These are phyloP conservation scores for Bathelium albidoporum DNA, from an alignment of 495 filamentous ascomycete species.

Conservation along the genomic window DNA sequence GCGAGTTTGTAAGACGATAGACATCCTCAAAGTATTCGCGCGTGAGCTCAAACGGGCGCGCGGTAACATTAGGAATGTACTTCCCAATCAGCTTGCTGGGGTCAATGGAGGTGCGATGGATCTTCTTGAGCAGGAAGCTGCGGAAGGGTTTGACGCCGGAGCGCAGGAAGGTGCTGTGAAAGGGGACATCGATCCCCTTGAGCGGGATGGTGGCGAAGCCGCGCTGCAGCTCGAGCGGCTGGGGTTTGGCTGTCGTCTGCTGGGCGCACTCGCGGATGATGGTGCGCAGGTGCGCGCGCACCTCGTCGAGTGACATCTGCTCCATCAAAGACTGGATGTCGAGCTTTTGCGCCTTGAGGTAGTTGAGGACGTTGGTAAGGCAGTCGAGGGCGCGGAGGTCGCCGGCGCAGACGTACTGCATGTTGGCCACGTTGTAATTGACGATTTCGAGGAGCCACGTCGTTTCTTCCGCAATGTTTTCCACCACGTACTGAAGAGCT, in stretches of 20 bases:
- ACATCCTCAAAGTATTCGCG: slow-evolving; percentile 99
- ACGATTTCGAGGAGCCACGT: slow-evolving; percentile 96
- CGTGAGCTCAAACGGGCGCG: slow-evolving; percentile 84
- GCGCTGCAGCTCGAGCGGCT: slow-evolving; percentile 76
- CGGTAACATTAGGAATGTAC: slow-evolving; percentile 98
- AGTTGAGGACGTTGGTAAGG: slow-evolving; percentile 85
- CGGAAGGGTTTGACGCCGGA: slow-evolving; percentile 98
- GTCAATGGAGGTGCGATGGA: slow-evolving; percentile 96
- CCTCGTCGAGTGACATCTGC: slow-evolving; percentile 67
- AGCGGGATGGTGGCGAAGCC: slow-evolving; percentile 96
- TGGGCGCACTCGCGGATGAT: slow-evolving; percentile 79
- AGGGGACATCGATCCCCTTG: slow-evolving; percentile 93
- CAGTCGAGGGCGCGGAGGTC: slow-evolving; percentile 93
- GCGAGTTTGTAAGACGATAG: slow-evolving; percentile 83
- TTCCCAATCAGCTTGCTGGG: slow-evolving; percentile 93
- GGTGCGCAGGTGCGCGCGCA: slow-evolving; percentile 72
- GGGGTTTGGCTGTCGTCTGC: slow-evolving; percentile 77
- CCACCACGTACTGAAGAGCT: slow-evolving; percentile 89
- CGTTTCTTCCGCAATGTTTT: slow-evolving; percentile 82
- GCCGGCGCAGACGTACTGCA: slow-evolving; percentile 97
- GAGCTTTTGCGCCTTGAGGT: slow-evolving; percentile 87
- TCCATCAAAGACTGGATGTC: slow-evolving; percentile 89
- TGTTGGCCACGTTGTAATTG: slow-evolving; percentile 97
- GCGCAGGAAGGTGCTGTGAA: slow-evolving; percentile 96
- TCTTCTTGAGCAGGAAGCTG: slow-evolving; percentile 95